Base-by-base conservation (phyloP, 352 stramenopile species). In the Pythium coloratum region DNA sequence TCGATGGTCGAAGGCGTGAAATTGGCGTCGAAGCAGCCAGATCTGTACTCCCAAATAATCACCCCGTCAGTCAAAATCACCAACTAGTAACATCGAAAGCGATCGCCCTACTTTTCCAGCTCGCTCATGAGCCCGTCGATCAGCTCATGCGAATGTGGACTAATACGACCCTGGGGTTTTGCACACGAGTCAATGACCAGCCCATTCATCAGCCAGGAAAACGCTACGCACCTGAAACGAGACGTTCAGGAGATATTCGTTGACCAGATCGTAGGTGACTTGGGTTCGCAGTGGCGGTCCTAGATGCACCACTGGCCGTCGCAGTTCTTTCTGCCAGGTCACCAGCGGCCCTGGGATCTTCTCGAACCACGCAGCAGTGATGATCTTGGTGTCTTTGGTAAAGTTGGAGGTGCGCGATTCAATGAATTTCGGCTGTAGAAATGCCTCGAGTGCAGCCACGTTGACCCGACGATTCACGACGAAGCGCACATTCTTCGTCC, bases 331-430 rank as follows among this genome's bases (percentile, higher is more conserved):
- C 64, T 49, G 58, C 76, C 71, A 88, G 51, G 77, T 62, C 12
- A 66, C 14, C 2, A 66, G 55, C 5, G 57, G 55, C 55, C 59
- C 64, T 49, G 56, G 50, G 24, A 33, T 24, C n/a, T 74, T 77
- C 60, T 99, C 96, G 38, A 85, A 70, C 83, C 97, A 99, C 14
- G 92, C 81, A 32, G 98, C 85, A 49, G 89, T 91, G 36, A 96
- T 82, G 46, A 98, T 86, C 50, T 96, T 90, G 34, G 89, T 79
- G 32, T 89, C 65, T 53, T 64, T 83, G 60, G 89, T 83, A 26
- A 87, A 89, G 61, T 94, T 79, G 38, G 90, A 88, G 12, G 76
- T 76, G 1, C 90, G 75, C 4, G 96, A 96, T 76, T 98, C 93
- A 53, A 91, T 67, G n/a, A 72, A 62, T 32, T 74, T 75, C 2